Evolutionary conservation across 164 flowering plant species (phyloP), one percentile per base, ranked within the genome.

Genomic region (Vitis cinerea): DNA sequence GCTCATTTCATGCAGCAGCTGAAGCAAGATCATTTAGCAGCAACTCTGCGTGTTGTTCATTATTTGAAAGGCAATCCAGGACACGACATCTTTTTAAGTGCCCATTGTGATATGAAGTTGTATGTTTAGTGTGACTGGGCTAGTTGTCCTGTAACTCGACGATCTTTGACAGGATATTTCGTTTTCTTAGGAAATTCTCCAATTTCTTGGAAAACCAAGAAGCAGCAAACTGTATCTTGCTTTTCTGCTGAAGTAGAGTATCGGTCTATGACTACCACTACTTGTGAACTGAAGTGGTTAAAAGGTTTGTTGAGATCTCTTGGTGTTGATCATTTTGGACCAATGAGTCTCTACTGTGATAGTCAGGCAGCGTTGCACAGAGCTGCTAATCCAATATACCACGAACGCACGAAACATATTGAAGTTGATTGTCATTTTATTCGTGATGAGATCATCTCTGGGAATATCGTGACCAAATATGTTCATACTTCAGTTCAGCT

Each of bases 191-290:
- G 66, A 2, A 2, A 4, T 15, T 70, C 44, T 4, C 44, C 44
- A 31, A 10, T 70, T 4, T 61, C 65, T 9, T 69, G 72, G 72
- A 69, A 49, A 31, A 59, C 64, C 2, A 69, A 69, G 59, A 70
- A 67, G 63, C 63, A 67, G 9, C 23, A 17, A 1, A 67, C 71
- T 6, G 51, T 67, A 2, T 67, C 70, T 5, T 49, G 60, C 1
- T 70, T 61, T 8, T 61, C 52, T 12, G 72, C 66, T 52, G 66
- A 70, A 19, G 66, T 50, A 3, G 61, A 70, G 17, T 62, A 65
- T 27, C 59, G 60, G 3, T 51, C 57, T 19, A 52, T 65, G 68
- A 58, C 68, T 6, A 30, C 47, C 8, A 51, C 37, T 17, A 65
- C 68, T 8, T 49, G 68, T 51, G 47, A 65, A 27, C 23, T 65